Conservation (phyloP, 495 filamentous ascomycete species). For the Annulohypoxylon stygium region DNA sequence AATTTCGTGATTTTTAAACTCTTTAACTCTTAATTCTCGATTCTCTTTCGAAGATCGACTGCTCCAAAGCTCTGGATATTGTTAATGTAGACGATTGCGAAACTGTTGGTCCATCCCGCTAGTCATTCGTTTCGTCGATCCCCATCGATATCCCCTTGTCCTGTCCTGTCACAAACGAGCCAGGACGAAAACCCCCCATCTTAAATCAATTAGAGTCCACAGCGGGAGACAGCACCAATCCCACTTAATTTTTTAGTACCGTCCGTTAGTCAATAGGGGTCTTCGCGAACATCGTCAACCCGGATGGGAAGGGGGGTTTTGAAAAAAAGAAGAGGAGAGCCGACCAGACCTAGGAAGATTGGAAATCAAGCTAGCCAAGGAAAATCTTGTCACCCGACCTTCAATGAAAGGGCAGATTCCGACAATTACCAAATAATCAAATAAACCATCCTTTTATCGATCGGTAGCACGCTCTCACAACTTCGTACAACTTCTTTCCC, state of each 20-base stretch:
- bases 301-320: constrained; percentile 20
- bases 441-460: constrained; percentile 23
- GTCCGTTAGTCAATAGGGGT: constrained; percentile 40
- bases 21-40: constrained; percentile 3
- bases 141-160: constrained; percentile 38
- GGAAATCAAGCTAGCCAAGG: constrained; percentile 17
- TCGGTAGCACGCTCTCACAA: constrained; percentile 20
- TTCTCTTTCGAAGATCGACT: neutral
- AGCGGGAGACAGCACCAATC: constrained; percentile 29
- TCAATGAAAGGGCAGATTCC: constrained; percentile 15
- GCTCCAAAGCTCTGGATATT: constrained; percentile 18
- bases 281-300: constrained; percentile 24
- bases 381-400: constrained; percentile 36
- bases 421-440: constrained; percentile 24
- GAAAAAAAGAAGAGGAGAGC: constrained; percentile 23
- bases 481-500: constrained; percentile 21
- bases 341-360: neutral
- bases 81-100: constrained; percentile 28
- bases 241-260: constrained; percentile 40
- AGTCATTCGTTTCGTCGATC: constrained; percentile 34
- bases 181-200: constrained; percentile 37
- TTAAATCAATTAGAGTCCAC: constrained; percentile 42
- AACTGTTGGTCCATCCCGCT: constrained; percentile 26
- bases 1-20: constrained; percentile 4
- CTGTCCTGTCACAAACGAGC: constrained; percentile 40